Conservation (phyloP, 345 rosid genomes). For the Fremontodendron californicum region DNA sequence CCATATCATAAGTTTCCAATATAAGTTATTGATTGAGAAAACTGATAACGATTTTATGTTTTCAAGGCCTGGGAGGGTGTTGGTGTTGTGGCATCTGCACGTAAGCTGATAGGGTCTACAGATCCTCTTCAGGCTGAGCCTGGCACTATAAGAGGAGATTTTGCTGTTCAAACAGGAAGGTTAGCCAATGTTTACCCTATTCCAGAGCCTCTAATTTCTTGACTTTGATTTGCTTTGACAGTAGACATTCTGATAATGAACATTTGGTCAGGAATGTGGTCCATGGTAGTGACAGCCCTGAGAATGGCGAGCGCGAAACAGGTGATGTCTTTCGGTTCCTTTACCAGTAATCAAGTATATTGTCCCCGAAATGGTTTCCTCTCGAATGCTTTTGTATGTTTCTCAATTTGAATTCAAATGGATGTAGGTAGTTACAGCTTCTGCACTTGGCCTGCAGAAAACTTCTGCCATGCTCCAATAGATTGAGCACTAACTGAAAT, state of each 20-base stretch:
- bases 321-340: conserved; percentile 38
- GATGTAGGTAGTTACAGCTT: background rate
- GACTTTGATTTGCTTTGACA: background rate
- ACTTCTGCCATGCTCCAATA: background rate
- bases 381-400: background rate
- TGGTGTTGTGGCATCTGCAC: conserved; percentile 92
- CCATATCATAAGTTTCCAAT: background rate
- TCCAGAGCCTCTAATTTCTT: background rate
- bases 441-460: background rate
- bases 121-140: conserved; percentile 98
- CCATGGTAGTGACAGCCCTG: conserved; percentile 98
- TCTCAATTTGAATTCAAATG: background rate
- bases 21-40: background rate
- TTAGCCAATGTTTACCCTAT: conserved; percentile 22
- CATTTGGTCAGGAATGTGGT: conserved; percentile 68
- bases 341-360: background rate
- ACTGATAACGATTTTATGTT: conserved; percentile 16
- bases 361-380: background rate
- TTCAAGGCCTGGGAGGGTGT: conserved; percentile 94
- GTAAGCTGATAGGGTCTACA: conserved; percentile 87
- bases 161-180: conserved; percentile 99
- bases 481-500: background rate
- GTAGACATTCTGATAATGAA: conserved; percentile 19
- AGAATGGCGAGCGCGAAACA: conserved; percentile 87
- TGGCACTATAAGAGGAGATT: conserved; percentile 94